These are phyloP conservation scores for Pseudocercospora macadamiae DNA, from an alignment of 2,329 filamentous ascomycete species.

Conservation along the genomic window DNA sequence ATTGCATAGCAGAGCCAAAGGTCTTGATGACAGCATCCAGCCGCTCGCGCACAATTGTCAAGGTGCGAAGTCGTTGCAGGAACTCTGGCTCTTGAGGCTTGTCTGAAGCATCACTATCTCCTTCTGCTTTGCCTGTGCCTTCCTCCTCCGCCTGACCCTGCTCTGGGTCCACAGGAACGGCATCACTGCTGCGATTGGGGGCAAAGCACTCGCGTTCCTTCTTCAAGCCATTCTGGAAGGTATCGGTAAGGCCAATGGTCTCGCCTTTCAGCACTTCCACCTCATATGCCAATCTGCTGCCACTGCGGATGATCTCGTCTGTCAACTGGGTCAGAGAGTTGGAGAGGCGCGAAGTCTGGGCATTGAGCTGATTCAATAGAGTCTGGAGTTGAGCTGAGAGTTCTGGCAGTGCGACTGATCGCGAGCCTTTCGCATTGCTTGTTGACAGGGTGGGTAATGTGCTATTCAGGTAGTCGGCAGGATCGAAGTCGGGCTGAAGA, in stretches of 20 bases:
- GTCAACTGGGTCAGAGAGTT: constrained; percentile 83
- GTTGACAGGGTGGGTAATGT: constrained; percentile 69
- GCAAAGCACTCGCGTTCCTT: constrained; percentile 73
- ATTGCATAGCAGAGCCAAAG: constrained; percentile 95
- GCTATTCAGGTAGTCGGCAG: constrained; percentile 82
- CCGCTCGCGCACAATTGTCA: constrained; percentile 79
- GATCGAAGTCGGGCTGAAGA: constrained; percentile 74
- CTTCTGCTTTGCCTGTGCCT: constrained; percentile 6
- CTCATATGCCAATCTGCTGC: constrained; percentile 87
- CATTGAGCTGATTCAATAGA: constrained; percentile 83
- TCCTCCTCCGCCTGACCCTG: constrained; percentile 16
- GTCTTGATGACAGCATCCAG: constrained; percentile 86
- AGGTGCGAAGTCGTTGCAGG: constrained; percentile 77
- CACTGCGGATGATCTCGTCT: constrained; percentile 90
- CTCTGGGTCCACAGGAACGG: too few relatives aligned
- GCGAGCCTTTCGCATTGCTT: constrained; percentile 38
- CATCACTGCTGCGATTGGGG: too few relatives aligned
- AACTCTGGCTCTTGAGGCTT: constrained; percentile 47
- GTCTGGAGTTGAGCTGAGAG: constrained; percentile 80
- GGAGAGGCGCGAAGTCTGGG: constrained; percentile 82
- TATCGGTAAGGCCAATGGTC: constrained; percentile 76
- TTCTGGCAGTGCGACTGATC: constrained; percentile 67
- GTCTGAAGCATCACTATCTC: neutral
- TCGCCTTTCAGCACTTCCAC: constrained; percentile 92
- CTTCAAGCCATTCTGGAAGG: constrained; percentile 71